A percentile compares a stretch with the other conserved stretches of the same genome.
Evolutionary conservation across 768 basidiomycete genomes (phyloP).

Genomic region (Kwoniella botswanensis): DNA sequence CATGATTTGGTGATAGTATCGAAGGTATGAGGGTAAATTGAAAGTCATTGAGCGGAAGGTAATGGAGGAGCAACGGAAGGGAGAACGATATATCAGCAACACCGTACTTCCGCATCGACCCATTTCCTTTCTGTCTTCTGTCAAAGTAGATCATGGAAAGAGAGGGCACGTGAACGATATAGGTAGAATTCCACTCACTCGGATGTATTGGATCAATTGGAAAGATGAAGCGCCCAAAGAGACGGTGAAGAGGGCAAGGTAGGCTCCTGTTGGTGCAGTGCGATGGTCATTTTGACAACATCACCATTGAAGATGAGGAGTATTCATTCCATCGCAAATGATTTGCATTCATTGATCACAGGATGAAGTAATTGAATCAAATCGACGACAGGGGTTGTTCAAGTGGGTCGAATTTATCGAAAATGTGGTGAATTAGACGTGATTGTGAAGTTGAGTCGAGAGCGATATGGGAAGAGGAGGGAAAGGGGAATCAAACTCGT

Average conservation of each 20-base stretch:
- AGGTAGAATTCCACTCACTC: slow-evolving; percentile 33
- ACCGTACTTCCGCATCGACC: too few species aligned
- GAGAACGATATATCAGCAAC: background rate
- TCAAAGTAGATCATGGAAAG: too few species aligned
- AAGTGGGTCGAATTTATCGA: too few species aligned
- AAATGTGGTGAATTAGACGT: too few species aligned
- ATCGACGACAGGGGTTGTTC: too few species aligned
- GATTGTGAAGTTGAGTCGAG: too few species aligned
- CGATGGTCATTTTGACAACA: background rate
- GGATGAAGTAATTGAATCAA: background rate
- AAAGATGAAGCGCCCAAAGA: slow-evolving; percentile 42
- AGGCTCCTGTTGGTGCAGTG: slow-evolving; percentile 38
- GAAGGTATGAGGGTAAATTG: too few species aligned
- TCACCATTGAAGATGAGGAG: too few species aligned
- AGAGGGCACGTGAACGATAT: background rate
- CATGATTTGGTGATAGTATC: background rate
- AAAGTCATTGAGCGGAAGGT: too few species aligned
- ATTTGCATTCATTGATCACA: background rate
- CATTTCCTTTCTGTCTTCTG: too few species aligned
- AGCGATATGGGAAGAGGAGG: background rate
- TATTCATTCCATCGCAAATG: too few species aligned
- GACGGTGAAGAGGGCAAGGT: slow-evolving; percentile 49
- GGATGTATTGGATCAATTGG: slow-evolving; percentile 48
- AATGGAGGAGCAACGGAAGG: too few species aligned
- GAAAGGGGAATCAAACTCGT: background rate